These are phyloP conservation scores for Candida tibetensis DNA, from an alignment of 805 yeast species.

Conservation along the genomic window DNA sequence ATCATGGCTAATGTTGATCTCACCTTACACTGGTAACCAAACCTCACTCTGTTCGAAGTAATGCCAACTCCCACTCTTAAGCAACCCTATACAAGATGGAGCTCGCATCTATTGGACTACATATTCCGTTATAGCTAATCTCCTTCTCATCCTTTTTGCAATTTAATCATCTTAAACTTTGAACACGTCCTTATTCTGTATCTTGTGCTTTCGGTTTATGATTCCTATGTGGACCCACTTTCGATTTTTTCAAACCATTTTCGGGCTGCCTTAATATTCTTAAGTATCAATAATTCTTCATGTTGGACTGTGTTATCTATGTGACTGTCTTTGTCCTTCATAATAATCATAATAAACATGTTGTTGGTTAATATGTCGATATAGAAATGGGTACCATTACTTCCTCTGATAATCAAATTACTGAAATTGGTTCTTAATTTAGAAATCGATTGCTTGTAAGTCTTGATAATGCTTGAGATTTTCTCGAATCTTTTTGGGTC, in stretches of 20 bases:
- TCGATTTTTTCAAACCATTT: slow-evolving; percentile 51
- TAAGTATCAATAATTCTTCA: slow-evolving; percentile 48
- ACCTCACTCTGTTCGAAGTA: too few species aligned
- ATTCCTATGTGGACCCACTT: slow-evolving; percentile 9
- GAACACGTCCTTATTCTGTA: too few species aligned
- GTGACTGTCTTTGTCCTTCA: slow-evolving; percentile 38
- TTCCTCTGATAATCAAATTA: slow-evolving; percentile 67
- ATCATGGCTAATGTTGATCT: too few species aligned
- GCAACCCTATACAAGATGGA: too few species aligned
- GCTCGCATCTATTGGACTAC: too few species aligned
- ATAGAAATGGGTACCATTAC: slow-evolving; percentile 42
- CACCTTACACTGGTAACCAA: too few species aligned
- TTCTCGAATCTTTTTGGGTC: slow-evolving; percentile 95
- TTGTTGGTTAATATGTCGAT: slow-evolving; percentile 59
- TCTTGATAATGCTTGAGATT: slow-evolving; percentile 88
- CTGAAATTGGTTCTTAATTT: slow-evolving; percentile 83
- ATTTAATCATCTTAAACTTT: too few species aligned
- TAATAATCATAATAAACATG: slow-evolving; percentile 59
- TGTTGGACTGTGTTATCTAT: slow-evolving; percentile 25
- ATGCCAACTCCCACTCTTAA: too few species aligned
- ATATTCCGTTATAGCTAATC: too few species aligned
- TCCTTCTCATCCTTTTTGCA: too few species aligned
- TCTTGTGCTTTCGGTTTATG: neutral
- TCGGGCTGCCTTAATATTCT: slow-evolving; percentile 57
- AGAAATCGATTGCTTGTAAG: slow-evolving; percentile 88